phyloP scores from a whole-genome alignment of 345 rosid genomes.

The Melastoma malabathricum region DNA sequence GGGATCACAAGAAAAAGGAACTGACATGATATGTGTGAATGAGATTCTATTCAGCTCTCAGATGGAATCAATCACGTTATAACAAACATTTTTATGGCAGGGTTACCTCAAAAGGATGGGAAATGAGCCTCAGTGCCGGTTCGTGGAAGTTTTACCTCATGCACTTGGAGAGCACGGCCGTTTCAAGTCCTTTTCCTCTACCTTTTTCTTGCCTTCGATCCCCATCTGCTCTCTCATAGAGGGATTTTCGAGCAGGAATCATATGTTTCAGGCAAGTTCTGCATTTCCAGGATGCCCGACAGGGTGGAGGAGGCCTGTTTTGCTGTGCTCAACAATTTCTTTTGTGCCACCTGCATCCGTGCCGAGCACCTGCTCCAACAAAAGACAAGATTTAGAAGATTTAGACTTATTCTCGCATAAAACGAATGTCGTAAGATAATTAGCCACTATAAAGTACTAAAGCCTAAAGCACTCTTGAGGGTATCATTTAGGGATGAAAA shows the following conservation, averaged over 20 bases:
- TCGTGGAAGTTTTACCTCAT: conserved; percentile 34
- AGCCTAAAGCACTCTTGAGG: too few relatives aligned
- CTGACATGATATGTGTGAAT: too few relatives aligned
- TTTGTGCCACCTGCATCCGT: conserved; percentile 89
- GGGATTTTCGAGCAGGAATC: conserved; percentile 40
- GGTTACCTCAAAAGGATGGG: too few relatives aligned
- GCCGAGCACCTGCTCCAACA: conserved; percentile 53
- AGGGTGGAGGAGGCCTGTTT: conserved; percentile 78
- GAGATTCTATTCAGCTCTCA: too few relatives aligned
- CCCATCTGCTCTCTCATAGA: conserved; percentile 42
- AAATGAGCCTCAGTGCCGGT: conserved; percentile 13
- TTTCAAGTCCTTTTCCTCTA: conserved; percentile 59
- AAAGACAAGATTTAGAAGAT: too few relatives aligned
- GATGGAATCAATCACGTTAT: too few relatives aligned
- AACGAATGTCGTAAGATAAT: too few relatives aligned
- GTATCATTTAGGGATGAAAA: too few relatives aligned
- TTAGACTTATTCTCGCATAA: too few relatives aligned
- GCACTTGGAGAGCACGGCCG: conserved; percentile 64
- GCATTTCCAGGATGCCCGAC: conserved; percentile 41
- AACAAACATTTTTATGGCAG: too few relatives aligned
- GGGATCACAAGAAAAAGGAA: too few relatives aligned
- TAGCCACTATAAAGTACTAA: too few relatives aligned
- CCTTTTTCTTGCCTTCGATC: conserved; percentile 52
- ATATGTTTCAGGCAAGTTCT: conserved; percentile 43
- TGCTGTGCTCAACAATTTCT: conserved; percentile 70